A percentile compares a stretch with the other conserved stretches of the same genome.
These are phyloP conservation scores for Citrus medica DNA, from an alignment of 345 rosid genomes.

Conservation along the genomic window DNA sequence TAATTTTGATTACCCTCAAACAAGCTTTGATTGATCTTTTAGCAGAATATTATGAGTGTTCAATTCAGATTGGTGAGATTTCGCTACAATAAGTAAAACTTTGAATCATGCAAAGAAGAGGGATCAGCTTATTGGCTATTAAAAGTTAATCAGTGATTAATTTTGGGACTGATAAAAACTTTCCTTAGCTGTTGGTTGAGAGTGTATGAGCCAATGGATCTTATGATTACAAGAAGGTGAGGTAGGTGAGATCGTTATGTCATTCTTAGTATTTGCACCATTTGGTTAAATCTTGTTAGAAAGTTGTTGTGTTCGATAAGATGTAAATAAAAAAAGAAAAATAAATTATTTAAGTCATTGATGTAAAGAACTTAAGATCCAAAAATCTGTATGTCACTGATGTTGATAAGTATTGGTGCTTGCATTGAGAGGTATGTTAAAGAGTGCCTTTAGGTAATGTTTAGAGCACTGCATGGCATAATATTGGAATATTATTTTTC, in stretches of 20 bases:
- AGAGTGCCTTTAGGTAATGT: too few relatives aligned
- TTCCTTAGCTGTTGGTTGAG: not conserved
- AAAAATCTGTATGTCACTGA: too few relatives aligned
- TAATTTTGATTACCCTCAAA: not conserved
- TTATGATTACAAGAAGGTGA: not conserved
- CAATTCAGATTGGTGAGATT: not conserved
- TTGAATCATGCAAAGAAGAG: not conserved
- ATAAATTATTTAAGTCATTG: not conserved
- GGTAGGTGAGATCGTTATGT: slow-evolving; percentile 22
- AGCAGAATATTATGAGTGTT: not conserved
- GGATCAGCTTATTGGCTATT: not conserved
- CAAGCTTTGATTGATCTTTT: not conserved
- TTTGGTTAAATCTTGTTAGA: slow-evolving; percentile 1
- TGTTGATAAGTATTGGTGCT: too few relatives aligned
- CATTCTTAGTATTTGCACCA: not conserved
- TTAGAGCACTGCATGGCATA: too few relatives aligned
- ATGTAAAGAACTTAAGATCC: not conserved
- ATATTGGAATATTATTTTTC: too few relatives aligned
- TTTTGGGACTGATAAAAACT: not conserved
- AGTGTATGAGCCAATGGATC: not conserved
- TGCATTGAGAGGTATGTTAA: too few relatives aligned
- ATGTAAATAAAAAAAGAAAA: not conserved
- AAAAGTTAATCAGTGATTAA: not conserved
- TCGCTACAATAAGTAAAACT: not conserved
- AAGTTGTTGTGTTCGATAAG: not conserved